These are phyloP conservation scores for Canna indica DNA, from an alignment of 176 grass and related monocot genomes.

Conservation along the genomic window DNA sequence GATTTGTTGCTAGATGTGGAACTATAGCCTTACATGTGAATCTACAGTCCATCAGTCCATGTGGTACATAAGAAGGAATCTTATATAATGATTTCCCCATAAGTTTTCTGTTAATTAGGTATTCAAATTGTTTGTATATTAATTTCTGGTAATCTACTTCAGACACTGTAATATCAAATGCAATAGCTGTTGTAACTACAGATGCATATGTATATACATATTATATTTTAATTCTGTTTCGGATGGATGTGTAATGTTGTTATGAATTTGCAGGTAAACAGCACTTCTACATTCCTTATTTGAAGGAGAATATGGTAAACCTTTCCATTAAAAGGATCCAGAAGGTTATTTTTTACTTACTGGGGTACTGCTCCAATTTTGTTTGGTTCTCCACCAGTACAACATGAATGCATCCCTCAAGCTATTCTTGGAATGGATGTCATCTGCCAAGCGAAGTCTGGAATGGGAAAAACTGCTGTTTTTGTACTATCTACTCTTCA, in stretches of 20 bases:
- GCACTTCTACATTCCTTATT: constrained; percentile 43
- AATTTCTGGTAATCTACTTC: too few species aligned
- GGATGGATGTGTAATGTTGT: neutral
- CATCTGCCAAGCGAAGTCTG: constrained; percentile 98
- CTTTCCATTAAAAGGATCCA: constrained; percentile 80
- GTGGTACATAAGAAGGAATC: too few species aligned
- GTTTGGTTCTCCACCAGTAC: constrained; percentile 95
- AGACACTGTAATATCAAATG: too few species aligned
- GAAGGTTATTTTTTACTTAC: constrained; percentile 89
- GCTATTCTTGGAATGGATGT: constrained; percentile 99
- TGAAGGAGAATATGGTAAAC: constrained; percentile 73
- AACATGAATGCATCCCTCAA: constrained; percentile 99
- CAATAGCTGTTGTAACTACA: too few species aligned
- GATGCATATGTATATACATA: too few species aligned
- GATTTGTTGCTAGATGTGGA: too few species aligned
- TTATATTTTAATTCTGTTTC: neutral
- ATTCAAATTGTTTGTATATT: too few species aligned
- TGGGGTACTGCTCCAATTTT: constrained; percentile 80
- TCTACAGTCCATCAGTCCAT: too few species aligned
- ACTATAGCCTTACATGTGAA: too few species aligned
- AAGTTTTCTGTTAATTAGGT: too few species aligned
- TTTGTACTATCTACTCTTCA: constrained; percentile 93
- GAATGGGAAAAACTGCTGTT: constrained; percentile 98
- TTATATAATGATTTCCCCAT: too few species aligned
- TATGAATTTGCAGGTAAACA: constrained; percentile 65